Conservation (phyloP, 2,329 filamentous ascomycete species). For the Colletotrichum viniferum region DNA sequence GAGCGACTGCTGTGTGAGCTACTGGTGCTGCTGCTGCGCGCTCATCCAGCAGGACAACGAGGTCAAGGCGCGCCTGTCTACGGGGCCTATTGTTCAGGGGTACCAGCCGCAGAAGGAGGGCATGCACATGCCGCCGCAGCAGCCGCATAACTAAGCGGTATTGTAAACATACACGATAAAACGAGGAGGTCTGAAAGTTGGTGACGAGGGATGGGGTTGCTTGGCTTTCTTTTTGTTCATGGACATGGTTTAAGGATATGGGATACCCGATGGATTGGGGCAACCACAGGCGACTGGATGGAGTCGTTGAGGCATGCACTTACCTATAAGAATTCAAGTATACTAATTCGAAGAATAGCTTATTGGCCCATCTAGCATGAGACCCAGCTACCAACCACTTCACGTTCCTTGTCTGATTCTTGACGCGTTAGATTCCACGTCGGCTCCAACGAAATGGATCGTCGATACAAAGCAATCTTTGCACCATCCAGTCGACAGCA, state of each 20-base stretch:
- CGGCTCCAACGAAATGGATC: neutral
- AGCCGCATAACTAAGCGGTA: neutral
- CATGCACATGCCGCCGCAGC: slow-evolving; percentile 38
- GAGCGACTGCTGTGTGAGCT: slow-evolving; percentile 56
- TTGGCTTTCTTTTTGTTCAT: neutral
- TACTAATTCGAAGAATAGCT: neutral
- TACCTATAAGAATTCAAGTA: neutral
- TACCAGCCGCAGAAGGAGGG: slow-evolving; percentile 42
- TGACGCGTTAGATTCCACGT: neutral
- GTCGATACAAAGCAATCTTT: neutral
- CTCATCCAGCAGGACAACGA: slow-evolving; percentile 65
- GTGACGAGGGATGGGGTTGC: neutral
- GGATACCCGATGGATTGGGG: slow-evolving; percentile 4
- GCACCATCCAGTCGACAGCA: neutral
- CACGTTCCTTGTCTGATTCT: neutral
- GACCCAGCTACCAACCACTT: neutral
- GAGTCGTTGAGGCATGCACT: neutral
- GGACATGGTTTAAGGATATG: neutral
- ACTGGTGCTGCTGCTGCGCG: slow-evolving; percentile 61
- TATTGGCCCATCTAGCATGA: neutral
- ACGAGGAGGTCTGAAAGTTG: neutral
- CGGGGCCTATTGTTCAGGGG: slow-evolving; percentile 30
- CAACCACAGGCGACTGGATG: neutral
- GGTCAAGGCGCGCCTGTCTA: slow-evolving; percentile 34
- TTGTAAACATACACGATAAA: too few species aligned